Conservation (phyloP, 1,139 yeast species). For the Scheffersomyces cryptocercus region DNA sequence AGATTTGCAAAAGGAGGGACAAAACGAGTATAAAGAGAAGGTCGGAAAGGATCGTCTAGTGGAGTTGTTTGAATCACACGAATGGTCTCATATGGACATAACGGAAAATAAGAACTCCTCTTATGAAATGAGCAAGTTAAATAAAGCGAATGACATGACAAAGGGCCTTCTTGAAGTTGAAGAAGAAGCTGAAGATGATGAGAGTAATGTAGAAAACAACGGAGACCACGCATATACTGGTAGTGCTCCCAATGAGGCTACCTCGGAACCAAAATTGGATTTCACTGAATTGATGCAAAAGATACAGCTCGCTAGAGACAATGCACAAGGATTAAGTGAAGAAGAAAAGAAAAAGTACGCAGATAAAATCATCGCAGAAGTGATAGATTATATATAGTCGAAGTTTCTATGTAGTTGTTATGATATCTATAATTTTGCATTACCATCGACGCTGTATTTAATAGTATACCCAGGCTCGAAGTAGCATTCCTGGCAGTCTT, state of each 20-base stretch:
- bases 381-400: conserved; percentile 35
- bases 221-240: not conserved
- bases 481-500: conserved; percentile 81
- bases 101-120: conserved; percentile 4
- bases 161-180: conserved; percentile 21
- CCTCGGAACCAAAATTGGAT: conserved; percentile 15
- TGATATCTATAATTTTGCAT: not conserved
- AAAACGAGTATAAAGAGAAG: conserved; percentile 16
- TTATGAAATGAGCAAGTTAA: conserved; percentile 20
- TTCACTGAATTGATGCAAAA: conserved; percentile 29
- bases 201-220: not conserved
- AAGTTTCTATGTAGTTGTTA: not conserved
- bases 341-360: conserved; percentile 32
- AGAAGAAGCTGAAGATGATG: conserved; percentile 10
- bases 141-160: conserved; percentile 29
- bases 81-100: conserved; percentile 32
- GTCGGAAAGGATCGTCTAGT: conserved; percentile 26
- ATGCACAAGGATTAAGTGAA: conserved; percentile 23
- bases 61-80: conserved; percentile 42
- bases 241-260: not conserved
- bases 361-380: conserved; percentile 34
- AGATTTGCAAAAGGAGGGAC: conserved; percentile 17
- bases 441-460: conserved; percentile 19
- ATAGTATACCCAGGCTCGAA: conserved; percentile 60
- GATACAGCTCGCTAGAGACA: conserved; percentile 31